Base-by-base conservation (phyloP, 805 yeast genomes). In the Lachancea lanzarotensis region DNA sequence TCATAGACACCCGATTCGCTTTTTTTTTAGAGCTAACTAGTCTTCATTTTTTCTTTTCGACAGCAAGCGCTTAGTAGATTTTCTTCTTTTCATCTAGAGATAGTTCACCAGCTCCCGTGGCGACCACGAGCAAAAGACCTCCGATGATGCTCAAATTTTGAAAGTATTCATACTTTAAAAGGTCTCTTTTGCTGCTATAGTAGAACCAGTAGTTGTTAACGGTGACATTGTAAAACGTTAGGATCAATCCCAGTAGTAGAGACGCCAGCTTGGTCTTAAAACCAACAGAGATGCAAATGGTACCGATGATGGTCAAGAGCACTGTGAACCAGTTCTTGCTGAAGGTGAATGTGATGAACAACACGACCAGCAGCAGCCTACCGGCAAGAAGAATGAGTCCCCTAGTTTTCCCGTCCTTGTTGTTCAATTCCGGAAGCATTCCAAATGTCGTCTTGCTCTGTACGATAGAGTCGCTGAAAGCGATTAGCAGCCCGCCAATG, bases 41-140 rank as follows among this genome's bases (percentile, higher is more conserved):
- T 6, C 25, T 22, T 22, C 8, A 8, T 22, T 6, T 22, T 22
- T 8, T 15, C 33, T 8, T 15, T 12, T 30, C 16, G 16, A 12
- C 11, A 15, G 19, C 19, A 15, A n/a, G n/a, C 19, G 11, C 32
- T 63, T 69, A 88, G 63, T 84, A 87, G 48, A 86, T 81, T 74
- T 91, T 91, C 73, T 91, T 90, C 82, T 93, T 91, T 66, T 89
- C 97, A 61, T 91, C 98, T 47, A 91, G 70, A 22, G 95, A 85
- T 52, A 91, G 74, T 56, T 85, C 90, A 41, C 98, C 98, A 26
- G 98, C 98, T 50, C 98, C 98, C 3, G 96, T 87, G 68, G 85
- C 88, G 48, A 87, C 96, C 49, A 93, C 86, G 53, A 93, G 71
- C 50, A 91, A 69, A 51, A 91, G 76, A 1, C 98, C 98, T 46